Evolutionary conservation across 768 basidiomycete species (phyloP), one percentile per base, ranked within the genome.

Genomic region (Sutorius australiensis): DNA sequence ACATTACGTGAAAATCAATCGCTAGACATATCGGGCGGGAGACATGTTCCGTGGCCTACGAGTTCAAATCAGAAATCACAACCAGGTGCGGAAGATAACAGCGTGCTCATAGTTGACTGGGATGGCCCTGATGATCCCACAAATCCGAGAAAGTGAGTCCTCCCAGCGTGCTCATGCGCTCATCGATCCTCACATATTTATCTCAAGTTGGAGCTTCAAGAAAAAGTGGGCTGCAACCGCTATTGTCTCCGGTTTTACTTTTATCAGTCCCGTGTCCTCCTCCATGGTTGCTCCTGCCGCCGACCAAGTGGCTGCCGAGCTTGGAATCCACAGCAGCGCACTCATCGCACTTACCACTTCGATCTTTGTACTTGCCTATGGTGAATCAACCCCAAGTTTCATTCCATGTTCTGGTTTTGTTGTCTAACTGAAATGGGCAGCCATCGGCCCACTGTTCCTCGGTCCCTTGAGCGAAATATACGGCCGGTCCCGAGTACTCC

Each of bases 401-500:
- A 3, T 30, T 24, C 42, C 4, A 6, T 2, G 17, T n/a, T 12
- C 44, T 9, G 3, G 3, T 8, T 24, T 4, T 6, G 0, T 36
- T 36, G 4, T 19, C 48, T 54, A n/a, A 53, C 30, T 30, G 30
- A 6, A 40, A 30, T 46, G 21, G 10, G 4, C 30, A 51, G 42
- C 66, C 10, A 6, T 68, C n/a, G 68, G 73, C 2, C 75, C 76
- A 1, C 46, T 77, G 1, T 61, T 75, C 36, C 57, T 76, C 14
- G 86, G 83, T 0, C 89, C 89, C 0, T 59, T 89, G 21, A 83
- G 81, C 56, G 89, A 92, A 65, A 75, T 90, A 10, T 89, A 74
- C 55, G 88, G 89, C 3, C 79, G 87, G 17, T 78, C 82, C 0
- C 67, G 73, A 2, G 81, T 88, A 0, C 59, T 89, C 0, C 87